Evolutionary conservation across 1,139 yeast genomes (phyloP).

Genomic region (Suhomyces terraborum): DNA sequence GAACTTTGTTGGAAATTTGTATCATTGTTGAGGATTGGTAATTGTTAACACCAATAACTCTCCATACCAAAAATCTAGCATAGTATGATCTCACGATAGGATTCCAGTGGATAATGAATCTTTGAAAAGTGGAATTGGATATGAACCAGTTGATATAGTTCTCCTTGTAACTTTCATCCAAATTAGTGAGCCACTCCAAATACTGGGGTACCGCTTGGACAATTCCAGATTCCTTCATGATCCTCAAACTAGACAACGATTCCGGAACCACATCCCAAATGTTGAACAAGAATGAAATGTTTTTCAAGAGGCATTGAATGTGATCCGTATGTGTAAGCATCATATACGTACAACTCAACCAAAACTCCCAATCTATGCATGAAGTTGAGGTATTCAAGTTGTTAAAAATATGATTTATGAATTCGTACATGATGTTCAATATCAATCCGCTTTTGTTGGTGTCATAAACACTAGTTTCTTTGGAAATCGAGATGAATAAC

Average conservation of each 20-base stretch:
- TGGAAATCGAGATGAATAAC: slow-evolving; percentile 40
- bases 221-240: slow-evolving; percentile 3
- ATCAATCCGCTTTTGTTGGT: slow-evolving; percentile 45
- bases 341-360: slow-evolving; percentile 63
- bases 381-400: slow-evolving; percentile 17
- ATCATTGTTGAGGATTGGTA: slow-evolving; percentile 40
- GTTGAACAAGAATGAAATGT: slow-evolving; percentile 67
- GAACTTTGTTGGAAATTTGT: slow-evolving; percentile 33
- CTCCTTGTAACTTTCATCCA: slow-evolving; percentile 42
- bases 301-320: slow-evolving; percentile 61
- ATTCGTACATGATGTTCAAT: slow-evolving; percentile 49
- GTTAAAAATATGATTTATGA: slow-evolving; percentile 40
- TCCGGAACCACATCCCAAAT: slow-evolving; percentile 74
- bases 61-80: slow-evolving; percentile 67
- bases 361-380: slow-evolving; percentile 69
- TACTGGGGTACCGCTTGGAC: slow-evolving; percentile 8
- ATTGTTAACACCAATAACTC: slow-evolving; percentile 55
- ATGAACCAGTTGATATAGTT: slow-evolving; percentile 59
- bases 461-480: slow-evolving; percentile 48
- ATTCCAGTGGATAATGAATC: slow-evolving; percentile 75
- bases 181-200: slow-evolving; percentile 37
- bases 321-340: slow-evolving; percentile 63
- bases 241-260: slow-evolving; percentile 17
- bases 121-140: slow-evolving; percentile 49
- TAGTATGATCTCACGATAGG: slow-evolving; percentile 74